Conservation (phyloP, 2,329 filamentous ascomycete genomes). For the Helicocarpus griseus region DNA sequence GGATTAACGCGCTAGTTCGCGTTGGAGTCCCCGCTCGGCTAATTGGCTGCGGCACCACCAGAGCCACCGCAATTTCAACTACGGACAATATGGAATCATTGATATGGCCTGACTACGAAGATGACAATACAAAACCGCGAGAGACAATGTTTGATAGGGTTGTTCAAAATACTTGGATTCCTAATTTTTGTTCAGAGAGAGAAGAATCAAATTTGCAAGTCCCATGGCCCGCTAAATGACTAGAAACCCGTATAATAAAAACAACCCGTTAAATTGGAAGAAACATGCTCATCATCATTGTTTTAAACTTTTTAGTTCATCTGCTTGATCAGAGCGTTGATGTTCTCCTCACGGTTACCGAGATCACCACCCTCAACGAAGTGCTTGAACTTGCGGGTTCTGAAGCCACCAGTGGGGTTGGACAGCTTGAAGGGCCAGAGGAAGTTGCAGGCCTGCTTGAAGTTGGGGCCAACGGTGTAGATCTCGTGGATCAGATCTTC, state of each 20-base stretch:
- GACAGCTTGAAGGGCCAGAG: slow-evolving; percentile 99
- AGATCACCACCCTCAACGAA: slow-evolving; percentile 98
- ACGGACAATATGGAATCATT: background rate
- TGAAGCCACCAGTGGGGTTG: slow-evolving; percentile 97
- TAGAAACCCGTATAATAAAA: slow-evolving; percentile 4
- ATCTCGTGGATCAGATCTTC: slow-evolving; percentile 99
- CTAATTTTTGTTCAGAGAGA: slow-evolving; percentile 1
- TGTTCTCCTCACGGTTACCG: slow-evolving; percentile 97
- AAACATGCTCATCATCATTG: background rate
- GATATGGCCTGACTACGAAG: background rate
- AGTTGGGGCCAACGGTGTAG: slow-evolving; percentile 97
- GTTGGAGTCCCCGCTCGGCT: background rate
- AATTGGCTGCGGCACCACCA: background rate
- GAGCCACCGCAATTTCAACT: background rate
- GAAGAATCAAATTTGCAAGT: background rate
- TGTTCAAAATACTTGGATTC: slow-evolving; percentile 4
- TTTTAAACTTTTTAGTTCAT: slow-evolving; percentile 67
- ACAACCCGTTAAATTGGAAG: background rate
- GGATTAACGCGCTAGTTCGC: background rate
- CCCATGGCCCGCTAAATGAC: slow-evolving; percentile 5
- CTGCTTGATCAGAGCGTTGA: slow-evolving; percentile 91
- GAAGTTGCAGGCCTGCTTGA: slow-evolving; percentile 99
- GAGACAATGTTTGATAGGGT: background rate
- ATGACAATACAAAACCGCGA: background rate
- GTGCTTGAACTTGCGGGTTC: slow-evolving; percentile 95